Evolutionary conservation across 1,139 yeast genomes (phyloP).

Genomic region (Wickerhamomyces sp.): DNA sequence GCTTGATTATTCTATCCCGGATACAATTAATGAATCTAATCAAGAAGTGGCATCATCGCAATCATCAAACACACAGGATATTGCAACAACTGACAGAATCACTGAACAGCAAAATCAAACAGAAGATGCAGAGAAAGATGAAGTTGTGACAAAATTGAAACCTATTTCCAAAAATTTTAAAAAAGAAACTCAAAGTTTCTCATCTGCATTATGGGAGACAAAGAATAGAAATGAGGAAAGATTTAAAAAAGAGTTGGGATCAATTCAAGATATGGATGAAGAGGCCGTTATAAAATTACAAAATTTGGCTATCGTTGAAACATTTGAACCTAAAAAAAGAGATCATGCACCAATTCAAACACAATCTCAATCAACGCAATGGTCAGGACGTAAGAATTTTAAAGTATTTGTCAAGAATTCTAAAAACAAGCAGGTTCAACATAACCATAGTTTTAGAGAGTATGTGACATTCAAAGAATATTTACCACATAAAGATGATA

Average conservation of each 20-base stretch:
- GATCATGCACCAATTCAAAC: neutral
- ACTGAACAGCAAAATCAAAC: neutral
- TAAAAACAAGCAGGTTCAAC: constrained; percentile 16
- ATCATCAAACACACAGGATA: neutral
- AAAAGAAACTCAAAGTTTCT: constrained; percentile 10
- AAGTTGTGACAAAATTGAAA: neutral
- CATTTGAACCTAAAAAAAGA: constrained; percentile 8
- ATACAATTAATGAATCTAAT: neutral
- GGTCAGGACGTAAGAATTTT: constrained; percentile 30
- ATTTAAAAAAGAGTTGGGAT: constrained; percentile 26
- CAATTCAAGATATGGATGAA: constrained; percentile 24
- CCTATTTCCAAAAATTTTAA: too few species aligned
- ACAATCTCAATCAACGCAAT: constrained; percentile 4
- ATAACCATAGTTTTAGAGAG: constrained; percentile 21
- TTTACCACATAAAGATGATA: constrained; percentile 11
- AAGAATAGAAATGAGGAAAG: constrained; percentile 28
- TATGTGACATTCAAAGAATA: constrained; percentile 14
- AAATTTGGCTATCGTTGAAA: constrained; percentile 29
- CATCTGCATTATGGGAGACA: constrained; percentile 23
- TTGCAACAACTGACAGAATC: constrained; percentile 1
- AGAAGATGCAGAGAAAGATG: neutral
- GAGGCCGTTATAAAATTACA: constrained; percentile 25
- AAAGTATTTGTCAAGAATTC: constrained; percentile 29
- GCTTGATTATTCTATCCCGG: constrained; percentile 1
- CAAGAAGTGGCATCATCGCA: neutral